A percentile compares a stretch with the other conserved stretches of the same genome.
Conservation (phyloP, 2,329 filamentous ascomycete genomes). For the Epichloe bromicola region DNA sequence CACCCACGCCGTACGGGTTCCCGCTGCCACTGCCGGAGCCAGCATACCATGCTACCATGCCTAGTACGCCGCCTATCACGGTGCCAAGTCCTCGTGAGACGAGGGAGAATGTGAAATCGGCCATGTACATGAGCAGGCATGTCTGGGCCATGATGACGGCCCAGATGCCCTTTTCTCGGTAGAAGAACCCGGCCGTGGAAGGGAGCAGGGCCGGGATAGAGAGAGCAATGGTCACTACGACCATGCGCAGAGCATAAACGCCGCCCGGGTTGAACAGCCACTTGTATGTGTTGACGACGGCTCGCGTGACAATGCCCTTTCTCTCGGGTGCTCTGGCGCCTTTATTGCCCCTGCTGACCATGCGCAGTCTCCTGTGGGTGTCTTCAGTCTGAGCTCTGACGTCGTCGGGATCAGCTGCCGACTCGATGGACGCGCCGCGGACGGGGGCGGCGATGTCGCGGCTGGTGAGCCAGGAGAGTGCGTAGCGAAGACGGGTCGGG, state of each 20-base stretch:
- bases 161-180: constrained; percentile 39
- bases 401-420: constrained; percentile 10
- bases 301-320: constrained; percentile 11
- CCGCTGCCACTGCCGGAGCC: constrained; percentile 33
- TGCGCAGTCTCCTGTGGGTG: constrained; percentile 22
- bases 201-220: constrained; percentile 29
- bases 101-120: constrained; percentile 35
- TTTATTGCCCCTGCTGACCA: constrained; percentile 17
- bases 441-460: constrained; percentile 10
- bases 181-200: constrained; percentile 33
- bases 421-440: constrained; percentile 8
- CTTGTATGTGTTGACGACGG: constrained; percentile 19
- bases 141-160: constrained; percentile 38
- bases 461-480: constrained; percentile 24
- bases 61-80: constrained; percentile 32
- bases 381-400: constrained; percentile 19
- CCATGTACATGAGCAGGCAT: constrained; percentile 33
- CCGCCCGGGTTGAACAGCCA: constrained; percentile 31
- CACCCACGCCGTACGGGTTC: constrained; percentile 36
- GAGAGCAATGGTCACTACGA: constrained; percentile 31
- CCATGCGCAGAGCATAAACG: constrained; percentile 34
- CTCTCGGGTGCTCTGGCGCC: constrained; percentile 5
- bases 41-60: constrained; percentile 36
- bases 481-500: constrained; percentile 26
- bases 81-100: constrained; percentile 29